phyloP scores from a whole-genome alignment of 1,284 basidiomycete species.

The Ceratobasidium sp. region DNA sequence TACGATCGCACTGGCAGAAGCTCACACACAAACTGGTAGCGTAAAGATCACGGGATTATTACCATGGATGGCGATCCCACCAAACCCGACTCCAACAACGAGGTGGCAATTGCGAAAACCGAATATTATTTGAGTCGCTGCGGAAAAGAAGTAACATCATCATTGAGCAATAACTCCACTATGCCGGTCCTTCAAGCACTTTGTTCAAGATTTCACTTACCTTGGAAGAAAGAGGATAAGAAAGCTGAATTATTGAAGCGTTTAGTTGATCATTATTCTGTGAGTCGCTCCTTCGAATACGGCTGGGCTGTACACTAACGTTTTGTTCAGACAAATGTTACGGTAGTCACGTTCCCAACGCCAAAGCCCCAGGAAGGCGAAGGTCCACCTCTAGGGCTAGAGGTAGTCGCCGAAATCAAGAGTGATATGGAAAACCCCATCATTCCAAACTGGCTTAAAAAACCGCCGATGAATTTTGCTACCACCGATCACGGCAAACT shows the following conservation, averaged over 20 bases:
- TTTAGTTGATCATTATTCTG: not conserved
- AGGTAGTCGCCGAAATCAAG: slow-evolving; percentile 20
- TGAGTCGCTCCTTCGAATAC: not conserved
- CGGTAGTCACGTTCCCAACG: not conserved
- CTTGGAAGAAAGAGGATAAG: not conserved
- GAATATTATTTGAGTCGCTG: not conserved
- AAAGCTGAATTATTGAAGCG: not conserved
- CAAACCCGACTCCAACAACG: not conserved
- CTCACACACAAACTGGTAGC: not conserved
- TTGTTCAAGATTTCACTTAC: not conserved
- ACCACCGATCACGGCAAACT: slow-evolving; percentile 39
- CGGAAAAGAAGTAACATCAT: no score
- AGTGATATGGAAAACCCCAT: slow-evolving; percentile 28
- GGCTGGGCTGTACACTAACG: no score
- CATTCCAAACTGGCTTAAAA: slow-evolving; percentile 43
- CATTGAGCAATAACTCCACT: not conserved
- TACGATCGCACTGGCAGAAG: not conserved
- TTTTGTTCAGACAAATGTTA: not conserved
- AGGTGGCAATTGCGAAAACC: not conserved
- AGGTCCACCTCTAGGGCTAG: not conserved
- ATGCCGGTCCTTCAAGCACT: not conserved
- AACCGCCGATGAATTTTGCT: slow-evolving; percentile 36
- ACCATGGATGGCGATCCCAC: not conserved
- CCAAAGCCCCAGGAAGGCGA: not conserved
- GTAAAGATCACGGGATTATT: not conserved